These are phyloP conservation scores for Calonectria pteridis DNA, from an alignment of 2,329 filamentous ascomycete species.

Conservation along the genomic window DNA sequence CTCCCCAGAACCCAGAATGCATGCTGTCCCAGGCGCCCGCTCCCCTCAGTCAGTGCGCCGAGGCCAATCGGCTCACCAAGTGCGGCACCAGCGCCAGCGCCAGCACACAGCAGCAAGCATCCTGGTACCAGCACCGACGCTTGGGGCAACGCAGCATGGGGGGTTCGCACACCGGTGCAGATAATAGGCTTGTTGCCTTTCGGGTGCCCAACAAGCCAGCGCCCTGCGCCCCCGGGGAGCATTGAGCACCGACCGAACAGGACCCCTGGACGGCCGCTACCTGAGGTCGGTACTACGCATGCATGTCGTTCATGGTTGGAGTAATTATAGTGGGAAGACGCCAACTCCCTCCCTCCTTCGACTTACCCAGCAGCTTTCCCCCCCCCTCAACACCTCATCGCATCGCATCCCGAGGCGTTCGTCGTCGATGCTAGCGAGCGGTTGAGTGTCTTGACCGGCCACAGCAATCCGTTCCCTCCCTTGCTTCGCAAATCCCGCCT, in stretches of 20 bases:
- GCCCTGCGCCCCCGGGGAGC: conserved; percentile 9
- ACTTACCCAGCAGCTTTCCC: conserved; percentile 13
- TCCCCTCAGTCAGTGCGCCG: conserved; percentile 23
- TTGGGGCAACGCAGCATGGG: conserved; percentile 24
- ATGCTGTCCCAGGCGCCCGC: conserved; percentile 1
- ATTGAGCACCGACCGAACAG: conserved; percentile 16
- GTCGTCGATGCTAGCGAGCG: conserved; percentile 6
- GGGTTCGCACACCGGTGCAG: conserved; percentile 21
- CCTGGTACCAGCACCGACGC: conserved; percentile 19
- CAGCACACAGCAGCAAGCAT: conserved; percentile 20
- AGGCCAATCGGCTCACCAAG: conserved; percentile 14
- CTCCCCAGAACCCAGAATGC: neutral
- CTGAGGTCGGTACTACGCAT: conserved; percentile 13
- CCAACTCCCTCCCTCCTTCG: conserved; percentile 11
- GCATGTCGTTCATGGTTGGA: neutral
- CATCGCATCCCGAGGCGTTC: conserved; percentile 6
- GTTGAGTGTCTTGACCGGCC: conserved; percentile 17
- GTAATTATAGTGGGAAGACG: conserved; percentile 22
- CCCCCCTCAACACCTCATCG: conserved; percentile 14
- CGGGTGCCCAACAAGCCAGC: conserved; percentile 7
- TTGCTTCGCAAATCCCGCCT: conserved; percentile 21
- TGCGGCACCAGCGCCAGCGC: conserved; percentile 14
- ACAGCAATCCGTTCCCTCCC: conserved; percentile 9
- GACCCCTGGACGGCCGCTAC: conserved; percentile 19
- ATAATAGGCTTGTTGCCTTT: conserved; percentile 14